phyloP scores from a whole-genome alignment of 352 stramenopile genomes.

The Phytophthora vignae region DNA sequence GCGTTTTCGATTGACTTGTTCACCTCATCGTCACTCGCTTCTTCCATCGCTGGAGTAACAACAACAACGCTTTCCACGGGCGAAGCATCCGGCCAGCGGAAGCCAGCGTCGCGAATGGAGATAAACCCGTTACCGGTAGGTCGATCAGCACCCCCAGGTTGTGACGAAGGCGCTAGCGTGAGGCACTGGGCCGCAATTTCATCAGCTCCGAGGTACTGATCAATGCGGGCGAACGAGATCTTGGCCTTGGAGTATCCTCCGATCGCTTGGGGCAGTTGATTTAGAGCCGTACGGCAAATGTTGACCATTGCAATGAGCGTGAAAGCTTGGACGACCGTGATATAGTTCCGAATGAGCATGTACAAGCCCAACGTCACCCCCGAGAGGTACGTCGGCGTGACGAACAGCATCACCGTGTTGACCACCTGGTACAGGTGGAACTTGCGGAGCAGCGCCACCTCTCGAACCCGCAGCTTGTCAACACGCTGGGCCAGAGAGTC shows the following conservation, averaged over 20 bases:
- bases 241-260: conserved; percentile 22
- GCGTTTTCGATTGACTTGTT: too few relatives aligned
- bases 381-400: conserved; percentile 41
- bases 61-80: too few relatives aligned
- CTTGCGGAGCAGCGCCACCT: conserved; percentile 46
- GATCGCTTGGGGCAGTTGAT: conserved; percentile 18
- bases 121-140: too few relatives aligned
- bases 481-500: conserved; percentile 42
- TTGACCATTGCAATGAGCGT: conserved; percentile 30
- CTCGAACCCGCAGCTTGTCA: conserved; percentile 44
- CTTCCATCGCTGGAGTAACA: too few relatives aligned
- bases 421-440: conserved; percentile 48
- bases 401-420: conserved; percentile 50
- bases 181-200: background rate
- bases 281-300: conserved; percentile 17
- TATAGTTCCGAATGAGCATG: conserved; percentile 34
- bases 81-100: too few relatives aligned
- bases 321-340: conserved; percentile 35
- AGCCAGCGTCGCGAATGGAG: too few relatives aligned
- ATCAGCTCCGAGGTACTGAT: conserved; percentile 4
- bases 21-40: too few relatives aligned
- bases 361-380: conserved; percentile 30
- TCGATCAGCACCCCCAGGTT: too few relatives aligned
- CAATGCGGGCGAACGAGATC: conserved; percentile 17
- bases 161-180: background rate